Evolutionary conservation across 2,329 filamentous ascomycete genomes (phyloP).

Genomic region (Diaporthe sp.): DNA sequence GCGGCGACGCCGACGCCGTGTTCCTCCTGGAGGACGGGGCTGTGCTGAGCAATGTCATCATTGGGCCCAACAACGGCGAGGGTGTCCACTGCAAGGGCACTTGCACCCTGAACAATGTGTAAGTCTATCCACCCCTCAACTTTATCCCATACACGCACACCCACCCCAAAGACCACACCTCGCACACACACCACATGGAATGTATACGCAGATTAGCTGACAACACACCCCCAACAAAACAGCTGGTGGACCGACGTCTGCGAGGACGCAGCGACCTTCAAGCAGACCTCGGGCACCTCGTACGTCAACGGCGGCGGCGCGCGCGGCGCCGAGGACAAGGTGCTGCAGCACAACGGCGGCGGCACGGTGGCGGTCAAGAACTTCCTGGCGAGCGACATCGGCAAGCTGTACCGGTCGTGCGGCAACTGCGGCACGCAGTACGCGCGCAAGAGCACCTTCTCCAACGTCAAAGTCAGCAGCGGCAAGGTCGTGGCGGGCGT

Average conservation of each 20-base stretch:
- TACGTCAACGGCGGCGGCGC: conserved; percentile 54
- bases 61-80: conserved; percentile 61
- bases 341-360: conserved; percentile 54
- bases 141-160: neutral
- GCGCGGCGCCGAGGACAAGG: conserved; percentile 51
- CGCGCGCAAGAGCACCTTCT: conserved; percentile 57
- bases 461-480: conserved; percentile 56
- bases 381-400: conserved; percentile 57
- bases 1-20: conserved; percentile 54
- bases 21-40: conserved; percentile 63
- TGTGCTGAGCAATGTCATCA: conserved; percentile 63
- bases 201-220: conserved; percentile 41
- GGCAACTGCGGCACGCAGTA: conserved; percentile 59
- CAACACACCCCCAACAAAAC: conserved; percentile 44
- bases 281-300: conserved; percentile 49
- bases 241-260: conserved; percentile 50
- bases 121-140: neutral
- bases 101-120: conserved; percentile 55
- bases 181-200: neutral
- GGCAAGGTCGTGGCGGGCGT: conserved; percentile 58
- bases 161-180: too few species aligned
- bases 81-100: conserved; percentile 62
- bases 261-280: conserved; percentile 52
- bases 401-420: conserved; percentile 61
- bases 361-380: conserved; percentile 51